Evolutionary conservation across 2,329 filamentous ascomycete species (phyloP).

Genomic region (Colletotrichum liriopes): DNA sequence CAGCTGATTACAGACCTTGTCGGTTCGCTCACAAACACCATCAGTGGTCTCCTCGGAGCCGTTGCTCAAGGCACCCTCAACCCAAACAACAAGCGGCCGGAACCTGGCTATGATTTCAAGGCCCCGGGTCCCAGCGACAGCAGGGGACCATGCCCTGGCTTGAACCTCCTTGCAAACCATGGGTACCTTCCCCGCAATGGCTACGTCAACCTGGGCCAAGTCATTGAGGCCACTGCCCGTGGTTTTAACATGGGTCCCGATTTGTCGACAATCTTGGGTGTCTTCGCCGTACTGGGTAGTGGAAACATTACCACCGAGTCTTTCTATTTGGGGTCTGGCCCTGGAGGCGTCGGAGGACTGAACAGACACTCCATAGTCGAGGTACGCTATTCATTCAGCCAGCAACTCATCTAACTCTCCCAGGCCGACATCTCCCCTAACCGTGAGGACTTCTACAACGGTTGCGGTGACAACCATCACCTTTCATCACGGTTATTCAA

Average conservation of each 20-base stretch:
- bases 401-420: not conserved
- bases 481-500: constrained; percentile 36
- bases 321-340: constrained; percentile 29
- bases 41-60: constrained; percentile 31
- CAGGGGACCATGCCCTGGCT: constrained; percentile 56
- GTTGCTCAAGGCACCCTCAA: constrained; percentile 26
- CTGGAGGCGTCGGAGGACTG: constrained; percentile 29
- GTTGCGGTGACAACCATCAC: constrained; percentile 36
- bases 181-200: constrained; percentile 60
- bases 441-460: constrained; percentile 37
- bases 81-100: constrained; percentile 22
- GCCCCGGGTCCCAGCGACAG: constrained; percentile 25
- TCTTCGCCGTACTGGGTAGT: constrained; percentile 12
- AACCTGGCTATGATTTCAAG: constrained; percentile 31
- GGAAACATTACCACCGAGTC: constrained; percentile 33
- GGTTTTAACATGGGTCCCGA: constrained; percentile 36
- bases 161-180: constrained; percentile 62
- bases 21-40: constrained; percentile 16
- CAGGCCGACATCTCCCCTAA: constrained; percentile 35
- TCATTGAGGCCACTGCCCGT: constrained; percentile 32
- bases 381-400: not conserved
- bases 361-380: constrained; percentile 38
- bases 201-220: constrained; percentile 38
- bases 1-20: constrained; percentile 13
- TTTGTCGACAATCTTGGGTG: constrained; percentile 18